These are phyloP conservation scores for Penicillium angulare DNA, from an alignment of 495 filamentous ascomycete species.

Conservation along the genomic window DNA sequence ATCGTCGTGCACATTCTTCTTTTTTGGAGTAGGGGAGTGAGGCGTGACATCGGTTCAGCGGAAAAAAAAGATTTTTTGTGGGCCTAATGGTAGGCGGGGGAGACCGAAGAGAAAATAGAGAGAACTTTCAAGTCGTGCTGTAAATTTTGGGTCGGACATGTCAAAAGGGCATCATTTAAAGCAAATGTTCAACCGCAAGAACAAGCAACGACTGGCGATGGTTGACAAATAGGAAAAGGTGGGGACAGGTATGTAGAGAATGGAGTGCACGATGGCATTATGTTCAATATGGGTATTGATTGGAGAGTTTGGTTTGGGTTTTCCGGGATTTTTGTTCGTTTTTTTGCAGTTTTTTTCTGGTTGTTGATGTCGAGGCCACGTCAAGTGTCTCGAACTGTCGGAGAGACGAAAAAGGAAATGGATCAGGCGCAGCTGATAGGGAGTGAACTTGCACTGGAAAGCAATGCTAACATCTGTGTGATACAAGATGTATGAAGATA, in stretches of 20 bases:
- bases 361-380: background rate
- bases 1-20: constrained; percentile 29
- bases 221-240: constrained; percentile 15
- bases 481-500: background rate
- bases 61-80: constrained; percentile 10
- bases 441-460: constrained; percentile 15
- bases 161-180: background rate
- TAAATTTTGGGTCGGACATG: background rate
- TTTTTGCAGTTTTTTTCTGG: constrained; percentile 14
- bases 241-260: constrained; percentile 15
- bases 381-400: background rate
- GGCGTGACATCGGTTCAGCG: constrained; percentile 10
- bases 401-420: constrained; percentile 18
- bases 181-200: too few relatives aligned
- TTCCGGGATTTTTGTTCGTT: constrained; percentile 21
- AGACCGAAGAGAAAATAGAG: constrained; percentile 21
- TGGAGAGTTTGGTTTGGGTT: constrained; percentile 3
- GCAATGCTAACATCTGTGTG: background rate
- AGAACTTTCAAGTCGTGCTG: constrained; percentile 2
- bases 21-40: constrained; percentile 19
- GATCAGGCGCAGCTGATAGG: constrained; percentile 13
- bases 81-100: constrained; percentile 1
- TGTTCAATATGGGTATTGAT: constrained; percentile 6
- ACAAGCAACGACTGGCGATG: constrained; percentile 11
- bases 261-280: constrained; percentile 15